Conservation (phyloP, 805 yeast species). For the Sungouiozyma intestinalis region DNA sequence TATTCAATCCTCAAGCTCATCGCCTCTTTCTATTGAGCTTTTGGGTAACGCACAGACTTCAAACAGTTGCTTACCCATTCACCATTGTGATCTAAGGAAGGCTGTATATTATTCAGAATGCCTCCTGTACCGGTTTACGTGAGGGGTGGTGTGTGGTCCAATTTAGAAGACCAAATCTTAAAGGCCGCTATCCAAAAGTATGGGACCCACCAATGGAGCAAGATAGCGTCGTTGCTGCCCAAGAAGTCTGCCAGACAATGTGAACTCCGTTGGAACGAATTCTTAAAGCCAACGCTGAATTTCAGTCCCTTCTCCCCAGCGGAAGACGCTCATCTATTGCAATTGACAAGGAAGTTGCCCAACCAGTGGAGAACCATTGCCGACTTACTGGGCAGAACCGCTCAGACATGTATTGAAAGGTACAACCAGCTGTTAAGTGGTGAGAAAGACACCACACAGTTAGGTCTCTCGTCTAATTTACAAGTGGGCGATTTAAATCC, state of each 20-base stretch:
- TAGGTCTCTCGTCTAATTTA: conserved; percentile 28
- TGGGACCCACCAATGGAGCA: conserved; percentile 90
- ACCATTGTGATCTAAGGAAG: background rate
- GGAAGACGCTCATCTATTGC: conserved; percentile 65
- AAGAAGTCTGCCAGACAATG: conserved; percentile 87
- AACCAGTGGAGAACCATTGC: conserved; percentile 95
- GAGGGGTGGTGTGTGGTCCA: conserved; percentile 87
- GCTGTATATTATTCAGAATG: conserved; percentile 4
- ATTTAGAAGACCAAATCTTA: conserved; percentile 71
- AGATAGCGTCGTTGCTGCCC: conserved; percentile 77
- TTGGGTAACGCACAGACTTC: too few species aligned
- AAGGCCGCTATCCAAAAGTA: conserved; percentile 88
- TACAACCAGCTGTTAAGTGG: conserved; percentile 43
- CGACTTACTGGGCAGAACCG: conserved; percentile 69
- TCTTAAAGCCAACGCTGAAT: conserved; percentile 63
- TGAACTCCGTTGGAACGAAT: conserved; percentile 86
- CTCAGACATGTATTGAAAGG: conserved; percentile 76
- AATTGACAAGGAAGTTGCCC: conserved; percentile 61
- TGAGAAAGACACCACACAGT: conserved; percentile 20
- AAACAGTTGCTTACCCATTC: too few species aligned
- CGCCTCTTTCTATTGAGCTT: too few species aligned
- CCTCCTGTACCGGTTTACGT: conserved; percentile 56
- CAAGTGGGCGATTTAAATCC: conserved; percentile 52
- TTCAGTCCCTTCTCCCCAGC: conserved; percentile 58
- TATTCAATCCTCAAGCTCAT: too few species aligned